A percentile compares a stretch with the other conserved stretches of the same genome.
phyloP scores from a whole-genome alignment of 2,329 filamentous ascomycete species.

The Fusarium nematophilum region DNA sequence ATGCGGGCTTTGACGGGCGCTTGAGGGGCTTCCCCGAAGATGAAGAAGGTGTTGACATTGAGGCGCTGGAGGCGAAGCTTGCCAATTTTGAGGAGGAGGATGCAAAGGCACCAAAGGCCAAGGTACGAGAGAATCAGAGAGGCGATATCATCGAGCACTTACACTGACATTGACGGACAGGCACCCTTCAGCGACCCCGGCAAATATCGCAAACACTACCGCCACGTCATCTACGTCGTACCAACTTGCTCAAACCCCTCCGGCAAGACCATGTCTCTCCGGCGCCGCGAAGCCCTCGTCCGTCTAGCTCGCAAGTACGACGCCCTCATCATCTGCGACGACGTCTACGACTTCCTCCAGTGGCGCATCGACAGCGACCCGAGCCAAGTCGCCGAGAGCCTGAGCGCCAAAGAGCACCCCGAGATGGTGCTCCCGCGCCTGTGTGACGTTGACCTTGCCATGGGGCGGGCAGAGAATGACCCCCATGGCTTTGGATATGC shows the following conservation, averaged over 20 bases:
- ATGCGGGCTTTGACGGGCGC: constrained; percentile 77
- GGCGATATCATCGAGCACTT: not conserved
- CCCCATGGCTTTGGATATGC: constrained; percentile 75
- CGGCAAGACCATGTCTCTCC: constrained; percentile 81
- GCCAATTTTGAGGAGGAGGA: constrained; percentile 44
- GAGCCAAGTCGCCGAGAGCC: constrained; percentile 31
- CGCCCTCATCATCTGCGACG: constrained; percentile 86
- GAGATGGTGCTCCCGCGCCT: constrained; percentile 76
- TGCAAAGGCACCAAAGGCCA: constrained; percentile 21
- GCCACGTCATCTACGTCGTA: constrained; percentile 88
- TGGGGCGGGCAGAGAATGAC: constrained; percentile 65
- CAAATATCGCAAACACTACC: constrained; percentile 80
- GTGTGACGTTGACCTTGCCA: constrained; percentile 78
- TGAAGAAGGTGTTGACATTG: constrained; percentile 79
- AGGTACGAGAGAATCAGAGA: constrained; percentile 5
- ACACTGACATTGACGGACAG: constrained; percentile 40
- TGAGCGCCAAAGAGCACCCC: constrained; percentile 47
- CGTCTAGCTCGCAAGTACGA: constrained; percentile 81
- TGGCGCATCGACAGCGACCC: constrained; percentile 65
- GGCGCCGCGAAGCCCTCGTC: constrained; percentile 75
- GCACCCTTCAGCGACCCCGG: constrained; percentile 64
- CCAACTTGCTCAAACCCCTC: constrained; percentile 92
- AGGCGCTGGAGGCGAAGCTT: constrained; percentile 52
- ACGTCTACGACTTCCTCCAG: constrained; percentile 93
- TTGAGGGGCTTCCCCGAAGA: constrained; percentile 81